Percentiles rank a stretch among this genome's conserved stretches.
Conservation (phyloP, 1,139 yeast genomes). For the Magnusiomyces suaveolens region DNA sequence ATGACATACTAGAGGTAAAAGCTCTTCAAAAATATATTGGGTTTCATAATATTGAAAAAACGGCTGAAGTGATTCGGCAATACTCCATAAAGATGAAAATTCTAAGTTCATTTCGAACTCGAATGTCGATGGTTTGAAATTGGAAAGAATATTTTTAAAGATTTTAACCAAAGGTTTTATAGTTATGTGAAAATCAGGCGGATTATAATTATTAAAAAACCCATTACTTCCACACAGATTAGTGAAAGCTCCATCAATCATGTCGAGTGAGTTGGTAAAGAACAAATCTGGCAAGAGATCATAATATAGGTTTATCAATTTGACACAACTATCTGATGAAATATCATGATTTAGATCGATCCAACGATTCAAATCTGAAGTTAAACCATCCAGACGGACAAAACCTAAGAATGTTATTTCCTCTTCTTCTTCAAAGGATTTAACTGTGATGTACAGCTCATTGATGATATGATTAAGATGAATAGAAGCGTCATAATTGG, state of each 20-base stretch:
- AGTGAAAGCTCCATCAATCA: constrained; percentile 56
- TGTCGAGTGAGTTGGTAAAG: constrained; percentile 52
- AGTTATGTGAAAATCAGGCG: constrained; percentile 12
- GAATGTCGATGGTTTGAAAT: no score
- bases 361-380: constrained; percentile 77
- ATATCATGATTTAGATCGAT: constrained; percentile 70
- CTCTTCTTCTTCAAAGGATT: constrained; percentile 69
- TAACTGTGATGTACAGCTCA: constrained; percentile 69
- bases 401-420: no score
- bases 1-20: no score
- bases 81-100: no score
- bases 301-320: constrained; percentile 62
- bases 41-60: no score
- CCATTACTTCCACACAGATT: constrained; percentile 34
- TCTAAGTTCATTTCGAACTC: no score
- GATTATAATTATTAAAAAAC: constrained; percentile 20
- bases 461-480: constrained; percentile 72
- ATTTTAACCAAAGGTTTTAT: constrained; percentile 9
- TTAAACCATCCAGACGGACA: no score
- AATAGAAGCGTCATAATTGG: constrained; percentile 57
- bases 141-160: constrained; percentile 6
- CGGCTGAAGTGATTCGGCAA: no score
- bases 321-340: constrained; percentile 56
- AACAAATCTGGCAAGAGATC: constrained; percentile 67
- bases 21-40: no score